Conservation (phyloP, 768 basidiomycete species). For the Suillus bovinus region DNA sequence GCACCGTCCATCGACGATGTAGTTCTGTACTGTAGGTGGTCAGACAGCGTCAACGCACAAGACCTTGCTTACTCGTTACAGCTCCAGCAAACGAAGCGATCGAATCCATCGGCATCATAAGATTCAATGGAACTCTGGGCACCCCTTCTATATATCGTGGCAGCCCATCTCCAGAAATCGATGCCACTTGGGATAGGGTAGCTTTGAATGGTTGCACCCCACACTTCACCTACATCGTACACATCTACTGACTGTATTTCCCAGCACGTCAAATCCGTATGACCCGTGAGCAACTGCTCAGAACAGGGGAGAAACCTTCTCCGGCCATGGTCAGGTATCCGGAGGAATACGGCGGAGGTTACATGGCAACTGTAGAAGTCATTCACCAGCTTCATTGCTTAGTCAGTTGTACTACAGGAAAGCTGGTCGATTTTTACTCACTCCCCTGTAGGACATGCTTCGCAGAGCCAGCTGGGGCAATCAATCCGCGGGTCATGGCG, state of each 20-base stretch:
- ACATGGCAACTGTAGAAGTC: background rate
- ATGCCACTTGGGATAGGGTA: background rate
- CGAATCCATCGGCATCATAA: background rate
- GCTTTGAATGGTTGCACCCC: background rate
- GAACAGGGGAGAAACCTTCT: background rate
- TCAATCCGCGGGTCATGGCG: background rate
- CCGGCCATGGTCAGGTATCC: background rate
- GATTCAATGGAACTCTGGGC: background rate
- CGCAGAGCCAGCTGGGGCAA: background rate
- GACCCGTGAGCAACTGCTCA: background rate
- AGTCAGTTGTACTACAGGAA: background rate
- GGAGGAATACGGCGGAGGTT: background rate
- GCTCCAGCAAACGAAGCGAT: background rate
- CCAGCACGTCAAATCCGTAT: background rate
- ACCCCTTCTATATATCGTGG: background rate
- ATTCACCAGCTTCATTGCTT: background rate
- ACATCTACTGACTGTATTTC: background rate
- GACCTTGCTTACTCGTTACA: background rate
- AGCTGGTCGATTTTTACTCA: background rate
- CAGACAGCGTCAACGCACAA: background rate
- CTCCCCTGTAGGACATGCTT: background rate
- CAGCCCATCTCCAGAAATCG: background rate
- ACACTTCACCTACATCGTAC: background rate
- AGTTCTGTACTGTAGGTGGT: background rate
- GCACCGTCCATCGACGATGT: background rate